phyloP scores from a whole-genome alignment of 129 eudicot species.

The Arctium minus region DNA sequence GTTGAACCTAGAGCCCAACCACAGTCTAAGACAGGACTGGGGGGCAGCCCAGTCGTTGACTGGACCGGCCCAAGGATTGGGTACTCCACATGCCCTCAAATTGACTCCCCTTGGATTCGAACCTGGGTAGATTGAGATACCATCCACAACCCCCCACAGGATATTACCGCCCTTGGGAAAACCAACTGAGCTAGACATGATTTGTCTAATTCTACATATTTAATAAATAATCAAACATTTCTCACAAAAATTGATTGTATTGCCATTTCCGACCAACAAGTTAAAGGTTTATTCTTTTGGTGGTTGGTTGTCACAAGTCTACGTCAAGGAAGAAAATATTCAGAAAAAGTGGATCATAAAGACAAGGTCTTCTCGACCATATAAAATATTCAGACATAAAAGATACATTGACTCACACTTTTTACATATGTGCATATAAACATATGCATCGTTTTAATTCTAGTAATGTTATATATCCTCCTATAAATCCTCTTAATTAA shows the following conservation, averaged over 20 bases:
- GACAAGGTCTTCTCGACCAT: not conserved
- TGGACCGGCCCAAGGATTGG: no score
- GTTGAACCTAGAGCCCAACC: no score
- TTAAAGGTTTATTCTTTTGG: not conserved
- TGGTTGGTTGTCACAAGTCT: not conserved
- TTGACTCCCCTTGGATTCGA: no score
- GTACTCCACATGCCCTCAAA: no score
- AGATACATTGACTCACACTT: not conserved
- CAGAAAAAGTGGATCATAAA: not conserved
- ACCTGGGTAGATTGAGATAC: no score
- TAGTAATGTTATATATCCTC: not conserved
- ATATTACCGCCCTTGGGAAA: no score
- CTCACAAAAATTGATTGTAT: not conserved
- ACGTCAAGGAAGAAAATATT: not conserved
- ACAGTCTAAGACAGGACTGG: no score
- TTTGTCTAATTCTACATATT: no score
- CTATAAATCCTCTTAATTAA: not conserved
- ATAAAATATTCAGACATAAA: not conserved
- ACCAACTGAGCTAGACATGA: no score
- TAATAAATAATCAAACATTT: no score
- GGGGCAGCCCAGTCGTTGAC: no score
- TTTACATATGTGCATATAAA: not conserved
- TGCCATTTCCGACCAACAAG: not conserved
- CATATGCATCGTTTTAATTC: not conserved
- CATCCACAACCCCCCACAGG: no score